These are phyloP conservation scores for Chlorella variabilis DNA, from an alignment of 163 green algal species.

Conservation along the genomic window DNA sequence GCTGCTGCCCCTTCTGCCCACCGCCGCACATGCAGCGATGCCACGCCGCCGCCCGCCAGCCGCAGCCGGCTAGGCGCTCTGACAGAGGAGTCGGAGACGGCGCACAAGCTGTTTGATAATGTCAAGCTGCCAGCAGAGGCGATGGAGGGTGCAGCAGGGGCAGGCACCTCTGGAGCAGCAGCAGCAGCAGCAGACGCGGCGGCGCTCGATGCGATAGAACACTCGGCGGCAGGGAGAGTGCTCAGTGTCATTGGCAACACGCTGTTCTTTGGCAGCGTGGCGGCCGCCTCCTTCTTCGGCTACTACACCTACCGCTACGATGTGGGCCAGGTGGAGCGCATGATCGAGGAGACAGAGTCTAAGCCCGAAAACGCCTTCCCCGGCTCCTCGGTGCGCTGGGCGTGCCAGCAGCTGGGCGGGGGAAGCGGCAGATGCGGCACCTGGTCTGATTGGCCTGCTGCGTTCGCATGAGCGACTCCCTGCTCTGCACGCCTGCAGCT, in stretches of 20 bases:
- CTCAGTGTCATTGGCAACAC: conserved; percentile 51
- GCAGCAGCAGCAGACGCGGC: conserved; percentile 8
- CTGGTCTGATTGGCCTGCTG: too few species aligned
- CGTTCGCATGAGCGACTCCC: too few species aligned
- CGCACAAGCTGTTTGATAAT: conserved; percentile 60
- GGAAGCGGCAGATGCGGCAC: too few species aligned
- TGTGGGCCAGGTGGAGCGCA: conserved; percentile 53
- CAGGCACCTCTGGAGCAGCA: conserved; percentile 11
- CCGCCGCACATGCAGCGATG: conserved; percentile 1
- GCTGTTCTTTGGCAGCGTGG: conserved; percentile 58
- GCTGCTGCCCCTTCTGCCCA: not conserved
- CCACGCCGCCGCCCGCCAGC: conserved; percentile 5
- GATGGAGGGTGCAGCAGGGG: not conserved
- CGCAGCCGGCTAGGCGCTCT: conserved; percentile 31
- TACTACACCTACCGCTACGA: conserved; percentile 78
- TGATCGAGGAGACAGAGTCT: conserved; percentile 56
- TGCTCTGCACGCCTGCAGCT: conserved; percentile 47
- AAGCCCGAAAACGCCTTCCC: conserved; percentile 44
- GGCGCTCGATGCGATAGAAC: conserved; percentile 13
- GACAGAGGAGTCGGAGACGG: conserved; percentile 35
- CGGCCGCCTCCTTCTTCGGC: conserved; percentile 60
- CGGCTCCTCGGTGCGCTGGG: conserved; percentile 40
- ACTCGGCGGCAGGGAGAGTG: not conserved
- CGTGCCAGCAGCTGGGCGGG: not conserved
- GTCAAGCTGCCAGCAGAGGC: conserved; percentile 36